Percentiles rank a stretch among this genome's conserved stretches.
Conservation (phyloP, 805 yeast genomes). For the Sporopachydermia lactativora region DNA sequence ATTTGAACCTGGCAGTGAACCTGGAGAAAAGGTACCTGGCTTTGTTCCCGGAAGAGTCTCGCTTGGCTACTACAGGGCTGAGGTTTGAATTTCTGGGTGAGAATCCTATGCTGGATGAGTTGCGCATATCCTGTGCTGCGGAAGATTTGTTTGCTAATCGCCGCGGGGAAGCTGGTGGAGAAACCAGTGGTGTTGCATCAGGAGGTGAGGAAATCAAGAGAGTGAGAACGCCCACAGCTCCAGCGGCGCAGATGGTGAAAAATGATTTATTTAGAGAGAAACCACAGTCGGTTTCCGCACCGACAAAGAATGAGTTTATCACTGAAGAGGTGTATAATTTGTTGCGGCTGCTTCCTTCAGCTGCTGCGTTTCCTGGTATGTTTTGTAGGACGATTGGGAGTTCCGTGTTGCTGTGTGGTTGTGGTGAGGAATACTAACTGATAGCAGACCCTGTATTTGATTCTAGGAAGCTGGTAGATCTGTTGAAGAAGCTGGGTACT, state of each 20-base stretch:
- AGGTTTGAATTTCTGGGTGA: slow-evolving; percentile 3
- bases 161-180: slow-evolving; percentile 4
- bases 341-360: slow-evolving; percentile 45
- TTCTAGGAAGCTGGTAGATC: slow-evolving; percentile 31
- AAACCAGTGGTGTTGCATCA: slow-evolving; percentile 2
- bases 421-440: too few relatives aligned
- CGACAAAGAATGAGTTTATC: slow-evolving; percentile 15
- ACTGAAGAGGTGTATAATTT: slow-evolving; percentile 34
- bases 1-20: slow-evolving; percentile 46
- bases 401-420: too few relatives aligned
- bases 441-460: slow-evolving; percentile 35
- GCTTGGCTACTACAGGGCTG: slow-evolving; percentile 7
- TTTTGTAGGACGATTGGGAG: too few relatives aligned
- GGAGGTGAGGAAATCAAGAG: slow-evolving; percentile 4
- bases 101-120: not conserved
- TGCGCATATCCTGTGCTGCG: not conserved
- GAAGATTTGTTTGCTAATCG: not conserved
- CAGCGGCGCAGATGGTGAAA: slow-evolving; percentile 1
- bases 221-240: slow-evolving; percentile 2
- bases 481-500: not conserved
- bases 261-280: too few relatives aligned
- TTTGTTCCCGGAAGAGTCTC: slow-evolving; percentile 38
- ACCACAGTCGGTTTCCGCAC: slow-evolving; percentile 13
- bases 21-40: slow-evolving; percentile 55
- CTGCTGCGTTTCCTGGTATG: slow-evolving; percentile 30